Evolutionary conservation across 495 filamentous ascomycete species (phyloP), one percentile per base, ranked within the genome.

Genomic region (Penicillium pulvis): DNA sequence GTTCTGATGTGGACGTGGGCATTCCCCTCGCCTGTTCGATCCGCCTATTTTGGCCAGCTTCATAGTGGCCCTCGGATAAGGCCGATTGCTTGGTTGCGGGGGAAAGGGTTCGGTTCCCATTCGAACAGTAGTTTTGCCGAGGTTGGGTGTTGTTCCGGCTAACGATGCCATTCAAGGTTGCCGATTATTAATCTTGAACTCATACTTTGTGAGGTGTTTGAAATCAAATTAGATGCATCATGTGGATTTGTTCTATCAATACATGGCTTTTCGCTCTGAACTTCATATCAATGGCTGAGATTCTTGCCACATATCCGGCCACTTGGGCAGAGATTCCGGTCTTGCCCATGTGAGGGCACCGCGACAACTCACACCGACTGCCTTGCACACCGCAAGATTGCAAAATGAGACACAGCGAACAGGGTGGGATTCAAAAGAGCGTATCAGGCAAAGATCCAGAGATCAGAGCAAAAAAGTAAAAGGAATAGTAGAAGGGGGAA

Each of bases 161-260:
- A 36, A 12, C 6, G 33, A 11, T 36, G 12, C 9, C 33, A 41
- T 41, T 23, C 20, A 23, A 23, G 20, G 20, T 23, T 41, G 16
- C 39, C 39, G 16, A 41, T 17, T 41, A 41, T 5, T n/a, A 12
- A n/a, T 17, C 3, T 41, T 12, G 9, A 12, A 8, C 9, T 11
- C 3, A 9, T 8, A 36, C 33, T 41, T 41, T 41, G n/a, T 16
- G 39, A 41, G 39, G 39, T 41, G 14, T 41, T n/a, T n/a, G 16
- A 41, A 41, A 1, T 41, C 39, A 41, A 41, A 41, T 41, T 17
- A 41, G 16, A 41, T 42, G n/a, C 50, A 54, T 54, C 41, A 43
- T 44, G 12, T 54, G 20, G 41, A 54, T 41, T 60, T 53, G 24
- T 28, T 58, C 54, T 62, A 62, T 62, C 55, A 55, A 48, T 62